Evolutionary conservation across 2,329 filamentous ascomycete species (phyloP).

Genomic region (Kalmusia sp.): DNA sequence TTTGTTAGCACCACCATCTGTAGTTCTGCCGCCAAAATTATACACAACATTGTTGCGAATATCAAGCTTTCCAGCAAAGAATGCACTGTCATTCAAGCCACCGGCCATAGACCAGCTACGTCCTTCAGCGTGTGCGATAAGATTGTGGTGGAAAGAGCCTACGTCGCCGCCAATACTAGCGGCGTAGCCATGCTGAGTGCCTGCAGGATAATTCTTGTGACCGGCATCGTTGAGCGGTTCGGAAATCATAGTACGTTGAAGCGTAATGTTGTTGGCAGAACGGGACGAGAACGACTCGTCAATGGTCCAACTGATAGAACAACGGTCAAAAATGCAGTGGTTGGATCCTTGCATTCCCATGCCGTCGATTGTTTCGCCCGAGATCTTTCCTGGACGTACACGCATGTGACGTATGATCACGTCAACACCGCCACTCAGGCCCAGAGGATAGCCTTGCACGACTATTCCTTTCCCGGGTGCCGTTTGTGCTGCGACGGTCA

Average conservation of each 20-base stretch:
- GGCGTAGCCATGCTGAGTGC: slow-evolving; percentile 29
- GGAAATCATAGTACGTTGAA: slow-evolving; percentile 46
- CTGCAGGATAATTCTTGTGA: slow-evolving; percentile 46
- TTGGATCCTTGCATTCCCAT: slow-evolving; percentile 47
- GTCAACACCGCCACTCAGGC: slow-evolving; percentile 40
- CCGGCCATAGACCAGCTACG: slow-evolving; percentile 48
- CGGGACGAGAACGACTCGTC: slow-evolving; percentile 47
- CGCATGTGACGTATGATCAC: slow-evolving; percentile 28
- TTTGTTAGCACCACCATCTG: slow-evolving; percentile 43
- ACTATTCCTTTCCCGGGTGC: slow-evolving; percentile 27
- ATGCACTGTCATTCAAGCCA: slow-evolving; percentile 37
- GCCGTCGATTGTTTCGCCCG: slow-evolving; percentile 40
- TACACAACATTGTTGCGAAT: slow-evolving; percentile 48
- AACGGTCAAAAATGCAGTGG: slow-evolving; percentile 44
- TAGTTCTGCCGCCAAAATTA: slow-evolving; percentile 44
- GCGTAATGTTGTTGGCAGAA: slow-evolving; percentile 43
- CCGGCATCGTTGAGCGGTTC: slow-evolving; percentile 47
- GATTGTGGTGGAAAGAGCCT: slow-evolving; percentile 46
- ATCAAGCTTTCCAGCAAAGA: slow-evolving; percentile 41
- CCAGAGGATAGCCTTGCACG: slow-evolving; percentile 39
- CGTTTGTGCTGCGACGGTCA: slow-evolving; percentile 26
- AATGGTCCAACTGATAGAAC: slow-evolving; percentile 46
- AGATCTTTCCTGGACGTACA: slow-evolving; percentile 39
- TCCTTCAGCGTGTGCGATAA: slow-evolving; percentile 50
- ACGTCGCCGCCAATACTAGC: slow-evolving; percentile 41